Evolutionary conservation across 2,329 filamentous ascomycete genomes (phyloP), one percentile per base, ranked within the genome.

Genomic region (Plenodomus tracheiphilus): DNA sequence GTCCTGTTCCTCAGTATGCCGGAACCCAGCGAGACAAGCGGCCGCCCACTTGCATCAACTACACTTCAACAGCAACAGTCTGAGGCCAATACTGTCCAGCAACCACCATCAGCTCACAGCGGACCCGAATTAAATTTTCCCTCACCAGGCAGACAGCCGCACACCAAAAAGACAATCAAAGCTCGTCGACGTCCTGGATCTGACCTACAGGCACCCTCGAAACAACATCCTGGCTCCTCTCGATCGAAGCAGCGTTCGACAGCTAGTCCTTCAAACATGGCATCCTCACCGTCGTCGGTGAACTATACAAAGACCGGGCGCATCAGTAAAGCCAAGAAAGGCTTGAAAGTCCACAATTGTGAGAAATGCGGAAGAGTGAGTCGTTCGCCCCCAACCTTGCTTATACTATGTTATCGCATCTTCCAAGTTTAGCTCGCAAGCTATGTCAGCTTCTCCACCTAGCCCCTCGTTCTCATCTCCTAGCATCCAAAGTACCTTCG

Each of bases 291-390:
- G 25, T 47, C 51, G 30, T 56, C 69, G 15, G 63, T 75, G 45
- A 66, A 71, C 47, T 76, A 74, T 56, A 79, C 76, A 17, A 71
- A 69, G 53, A 78, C 76, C 20, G 76, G 76, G 17, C 69, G 76
- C 21, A 71, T 78, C 42, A 77, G 74, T 49, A 78, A 77, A 62
- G 76, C 76, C 6, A 73, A 75, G 55, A 79, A 79, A 51, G 76
- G 76, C 13, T 46, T 74, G 35, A 74, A 75, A 53, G 72, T 78
- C 17, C 76, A 78, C 51, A 62, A 71, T 37, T 78, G 76, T 55
- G 70, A 75, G n/a, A 46, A 46, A 28, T 79, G 76, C 54, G 75
- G 75, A 61, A 75, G 75, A 65, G 76, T 77, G 64, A 55, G 73
- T 71, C 41, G 30, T 48, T n/a, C n/a, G n/a, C n/a, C n/a, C 43